These are phyloP conservation scores for Salix arbutifolia DNA, from an alignment of 345 rosid genomes.

Conservation along the genomic window DNA sequence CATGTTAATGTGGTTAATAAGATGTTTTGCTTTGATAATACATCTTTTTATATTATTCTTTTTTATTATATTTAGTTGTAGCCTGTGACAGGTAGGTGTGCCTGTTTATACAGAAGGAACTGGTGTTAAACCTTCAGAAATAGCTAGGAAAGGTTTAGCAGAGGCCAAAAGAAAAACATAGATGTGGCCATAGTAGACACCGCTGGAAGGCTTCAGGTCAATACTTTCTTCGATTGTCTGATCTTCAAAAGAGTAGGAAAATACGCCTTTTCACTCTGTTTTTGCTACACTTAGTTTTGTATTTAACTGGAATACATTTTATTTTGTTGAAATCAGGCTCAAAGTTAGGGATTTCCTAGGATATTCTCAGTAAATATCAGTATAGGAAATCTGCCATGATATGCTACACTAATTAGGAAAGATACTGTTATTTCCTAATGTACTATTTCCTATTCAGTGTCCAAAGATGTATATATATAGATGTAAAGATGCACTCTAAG, in stretches of 20 bases:
- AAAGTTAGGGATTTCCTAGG: no score
- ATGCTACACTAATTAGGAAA: no score
- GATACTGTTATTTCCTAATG: no score
- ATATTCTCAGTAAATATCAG: no score
- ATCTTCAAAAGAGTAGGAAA: not conserved
- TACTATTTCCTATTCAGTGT: no score
- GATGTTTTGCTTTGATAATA: not conserved
- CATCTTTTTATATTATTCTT: not conserved
- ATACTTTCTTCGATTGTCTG: not conserved
- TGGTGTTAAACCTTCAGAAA: slow-evolving; percentile 77
- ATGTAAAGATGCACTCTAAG: no score
- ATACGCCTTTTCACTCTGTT: not conserved
- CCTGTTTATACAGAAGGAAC: slow-evolving; percentile 89
- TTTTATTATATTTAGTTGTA: slow-evolving; percentile 27
- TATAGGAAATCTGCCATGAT: no score
- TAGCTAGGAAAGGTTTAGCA: slow-evolving; percentile 78
- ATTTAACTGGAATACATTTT: not conserved
- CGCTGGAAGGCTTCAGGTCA: slow-evolving; percentile 98
- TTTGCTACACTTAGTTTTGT: not conserved
- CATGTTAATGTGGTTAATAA: not conserved
- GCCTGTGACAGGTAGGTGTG: slow-evolving; percentile 73
- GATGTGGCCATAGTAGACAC: slow-evolving; percentile 94
- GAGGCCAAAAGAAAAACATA: slow-evolving; percentile 79
- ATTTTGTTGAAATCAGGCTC: not conserved
- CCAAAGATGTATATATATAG: no score